Evolutionary conservation across 352 stramenopile species (phyloP).

Genomic region (Globisporangium sylvaticum): DNA sequence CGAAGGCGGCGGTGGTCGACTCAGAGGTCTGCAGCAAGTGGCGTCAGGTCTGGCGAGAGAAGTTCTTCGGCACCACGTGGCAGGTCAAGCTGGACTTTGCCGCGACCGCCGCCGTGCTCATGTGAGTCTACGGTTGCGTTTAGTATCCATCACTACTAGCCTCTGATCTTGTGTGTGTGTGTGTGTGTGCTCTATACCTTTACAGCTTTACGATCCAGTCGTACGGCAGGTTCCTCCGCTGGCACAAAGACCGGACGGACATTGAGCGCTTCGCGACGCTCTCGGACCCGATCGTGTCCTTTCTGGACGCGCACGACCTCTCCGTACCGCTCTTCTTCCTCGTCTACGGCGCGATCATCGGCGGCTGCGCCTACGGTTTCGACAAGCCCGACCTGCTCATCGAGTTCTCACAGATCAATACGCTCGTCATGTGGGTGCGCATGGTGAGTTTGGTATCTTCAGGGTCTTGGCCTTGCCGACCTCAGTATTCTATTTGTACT

Average conservation of each 20-base stretch:
- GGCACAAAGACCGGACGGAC: conserved; percentile 29
- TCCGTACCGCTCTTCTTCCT: conserved; percentile 27
- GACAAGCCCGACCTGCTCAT: conserved; percentile 33
- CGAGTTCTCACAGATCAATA: conserved; percentile 29
- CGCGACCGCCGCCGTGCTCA: background rate
- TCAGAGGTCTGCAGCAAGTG: conserved; percentile 4
- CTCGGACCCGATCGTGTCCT: conserved; percentile 26
- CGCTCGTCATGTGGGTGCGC: conserved; percentile 30
- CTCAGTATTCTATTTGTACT: background rate
- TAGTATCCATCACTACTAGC: no score
- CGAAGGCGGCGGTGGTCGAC: background rate
- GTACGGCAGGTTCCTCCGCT: conserved; percentile 29
- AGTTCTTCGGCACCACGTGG: background rate
- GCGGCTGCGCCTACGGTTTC: conserved; percentile 21
- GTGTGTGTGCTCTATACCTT: no score
- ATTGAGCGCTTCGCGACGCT: conserved; percentile 22
- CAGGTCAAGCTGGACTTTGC: conserved; percentile 4
- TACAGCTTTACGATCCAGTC: conserved; percentile 23
- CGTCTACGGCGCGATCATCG: conserved; percentile 27
- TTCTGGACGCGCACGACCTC: conserved; percentile 23
- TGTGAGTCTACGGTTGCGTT: conserved; percentile 3
- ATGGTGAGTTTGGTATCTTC: conserved; percentile 19
- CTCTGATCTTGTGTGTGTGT: no score
- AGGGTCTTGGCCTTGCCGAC: background rate
- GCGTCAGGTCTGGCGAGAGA: conserved; percentile 5